These are phyloP conservation scores for Podaxis rugospora DNA, from an alignment of 768 basidiomycete genomes.

Conservation along the genomic window DNA sequence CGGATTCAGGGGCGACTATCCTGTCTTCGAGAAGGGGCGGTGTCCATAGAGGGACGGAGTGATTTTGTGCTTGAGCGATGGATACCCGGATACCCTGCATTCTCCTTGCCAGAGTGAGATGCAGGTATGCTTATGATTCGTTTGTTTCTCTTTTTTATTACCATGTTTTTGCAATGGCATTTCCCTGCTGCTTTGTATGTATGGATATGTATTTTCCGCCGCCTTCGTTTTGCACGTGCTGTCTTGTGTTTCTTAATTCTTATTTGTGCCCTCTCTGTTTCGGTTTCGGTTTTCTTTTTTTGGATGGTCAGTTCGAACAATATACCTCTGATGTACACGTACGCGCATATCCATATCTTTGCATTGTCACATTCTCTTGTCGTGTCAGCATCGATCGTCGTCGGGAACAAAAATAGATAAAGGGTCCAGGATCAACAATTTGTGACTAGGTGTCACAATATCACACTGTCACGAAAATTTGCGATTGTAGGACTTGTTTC, in stretches of 20 bases:
- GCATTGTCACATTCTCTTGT: neutral
- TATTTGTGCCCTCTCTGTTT: neutral
- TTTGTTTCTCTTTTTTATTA: neutral
- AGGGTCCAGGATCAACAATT: neutral
- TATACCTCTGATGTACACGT: neutral
- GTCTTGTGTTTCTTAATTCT: neutral
- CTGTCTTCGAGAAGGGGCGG: neutral
- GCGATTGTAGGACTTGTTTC: neutral
- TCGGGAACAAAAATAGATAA: neutral
- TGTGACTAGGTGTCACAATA: neutral
- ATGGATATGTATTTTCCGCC: neutral
- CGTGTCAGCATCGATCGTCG: neutral
- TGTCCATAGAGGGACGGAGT: neutral
- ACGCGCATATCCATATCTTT: neutral
- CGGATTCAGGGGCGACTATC: neutral
- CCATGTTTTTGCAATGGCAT: neutral
- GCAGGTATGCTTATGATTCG: neutral
- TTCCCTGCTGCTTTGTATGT: neutral
- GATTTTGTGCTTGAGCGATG: neutral
- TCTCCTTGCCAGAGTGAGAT: neutral
- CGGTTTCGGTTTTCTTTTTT: neutral
- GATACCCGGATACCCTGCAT: neutral
- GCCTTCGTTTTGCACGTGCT: neutral
- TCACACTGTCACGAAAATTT: slow-evolving; percentile 7
- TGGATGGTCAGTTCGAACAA: neutral